These are phyloP conservation scores for Magnolia sinica DNA, from an alignment of 164 flowering plant genomes.

Conservation along the genomic window DNA sequence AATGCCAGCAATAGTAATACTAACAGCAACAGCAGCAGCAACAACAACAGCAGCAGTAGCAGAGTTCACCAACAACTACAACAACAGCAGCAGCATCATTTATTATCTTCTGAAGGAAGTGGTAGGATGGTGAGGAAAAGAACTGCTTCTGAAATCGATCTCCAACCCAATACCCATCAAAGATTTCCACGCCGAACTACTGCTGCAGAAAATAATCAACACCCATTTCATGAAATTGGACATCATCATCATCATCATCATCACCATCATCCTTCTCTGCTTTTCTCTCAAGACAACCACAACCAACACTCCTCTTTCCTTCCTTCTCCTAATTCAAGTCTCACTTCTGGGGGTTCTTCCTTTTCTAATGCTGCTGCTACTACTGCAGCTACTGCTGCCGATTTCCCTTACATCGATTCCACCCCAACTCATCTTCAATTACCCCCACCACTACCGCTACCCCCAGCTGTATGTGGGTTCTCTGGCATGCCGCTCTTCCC, in stretches of 20 bases:
- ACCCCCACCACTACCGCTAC: slow-evolving; percentile 3
- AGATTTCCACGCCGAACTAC: slow-evolving; percentile 34
- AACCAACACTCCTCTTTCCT: slow-evolving; percentile 2
- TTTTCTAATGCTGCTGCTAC: no score
- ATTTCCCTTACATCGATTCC: not conserved
- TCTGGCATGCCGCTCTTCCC: slow-evolving; percentile 85
- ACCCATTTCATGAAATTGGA: slow-evolving; percentile 7
- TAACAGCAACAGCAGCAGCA: slow-evolving; percentile 4
- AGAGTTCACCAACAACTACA: not conserved
- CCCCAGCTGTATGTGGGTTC: slow-evolving; percentile 70
- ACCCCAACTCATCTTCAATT: not conserved
- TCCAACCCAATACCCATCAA: slow-evolving; percentile 7
- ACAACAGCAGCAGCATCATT: not conserved
- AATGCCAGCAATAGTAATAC: slow-evolving; percentile 9
- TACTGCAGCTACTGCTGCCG: not conserved
- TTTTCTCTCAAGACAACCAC: not conserved
- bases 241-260: not conserved
- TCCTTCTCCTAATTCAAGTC: slow-evolving; percentile 9
- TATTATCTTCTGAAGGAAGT: not conserved
- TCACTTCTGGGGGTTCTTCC: slow-evolving; percentile 3
- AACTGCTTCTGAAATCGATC: slow-evolving; percentile 66
- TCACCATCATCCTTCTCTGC: not conserved
- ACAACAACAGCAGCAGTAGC: not conserved
- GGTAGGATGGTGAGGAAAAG: slow-evolving; percentile 68
- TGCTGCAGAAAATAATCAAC: not conserved